A percentile compares a stretch with the other conserved stretches of the same genome.
Conservation (phyloP, 1,139 yeast genomes). For the Yarrowia galli region DNA sequence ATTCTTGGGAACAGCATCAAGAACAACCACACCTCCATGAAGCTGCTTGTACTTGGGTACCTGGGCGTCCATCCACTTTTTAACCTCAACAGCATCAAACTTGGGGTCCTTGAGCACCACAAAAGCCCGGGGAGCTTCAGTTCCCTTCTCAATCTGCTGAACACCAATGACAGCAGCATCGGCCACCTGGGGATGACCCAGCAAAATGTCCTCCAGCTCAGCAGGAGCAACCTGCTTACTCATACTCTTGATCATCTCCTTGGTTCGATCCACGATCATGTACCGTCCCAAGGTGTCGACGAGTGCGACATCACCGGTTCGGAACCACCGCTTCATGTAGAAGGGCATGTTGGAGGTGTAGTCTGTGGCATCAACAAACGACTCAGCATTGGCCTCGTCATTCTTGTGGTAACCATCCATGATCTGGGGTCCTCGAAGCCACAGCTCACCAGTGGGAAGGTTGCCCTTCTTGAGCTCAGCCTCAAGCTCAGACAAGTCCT, state of each 20-base stretch:
- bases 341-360: slow-evolving; percentile 31
- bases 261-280: slow-evolving; percentile 71
- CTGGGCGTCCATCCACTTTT: slow-evolving; percentile 49
- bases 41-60: slow-evolving; percentile 53
- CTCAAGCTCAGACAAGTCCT: slow-evolving; percentile 48
- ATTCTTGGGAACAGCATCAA: slow-evolving; percentile 52
- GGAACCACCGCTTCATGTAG: slow-evolving; percentile 58
- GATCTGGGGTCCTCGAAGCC: slow-evolving; percentile 71
- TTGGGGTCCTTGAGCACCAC: slow-evolving; percentile 44
- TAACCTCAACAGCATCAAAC: slow-evolving; percentile 45
- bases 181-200: slow-evolving; percentile 52
- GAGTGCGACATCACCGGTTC: slow-evolving; percentile 75
- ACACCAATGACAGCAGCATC: slow-evolving; percentile 51
- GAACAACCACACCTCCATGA: slow-evolving; percentile 53
- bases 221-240: slow-evolving; percentile 85
- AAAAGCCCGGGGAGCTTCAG: slow-evolving; percentile 51
- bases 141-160: slow-evolving; percentile 45
- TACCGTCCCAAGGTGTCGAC: slow-evolving; percentile 61
- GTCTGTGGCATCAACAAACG: slow-evolving; percentile 61
- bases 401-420: slow-evolving; percentile 67
- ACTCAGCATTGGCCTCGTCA: slow-evolving; percentile 57
- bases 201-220: slow-evolving; percentile 68
- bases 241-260: slow-evolving; percentile 78
- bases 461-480: slow-evolving; percentile 25
- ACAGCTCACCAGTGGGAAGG: slow-evolving; percentile 60